phyloP scores from a whole-genome alignment of 2,329 filamentous ascomycete genomes.

The Penicillium sp. region DNA sequence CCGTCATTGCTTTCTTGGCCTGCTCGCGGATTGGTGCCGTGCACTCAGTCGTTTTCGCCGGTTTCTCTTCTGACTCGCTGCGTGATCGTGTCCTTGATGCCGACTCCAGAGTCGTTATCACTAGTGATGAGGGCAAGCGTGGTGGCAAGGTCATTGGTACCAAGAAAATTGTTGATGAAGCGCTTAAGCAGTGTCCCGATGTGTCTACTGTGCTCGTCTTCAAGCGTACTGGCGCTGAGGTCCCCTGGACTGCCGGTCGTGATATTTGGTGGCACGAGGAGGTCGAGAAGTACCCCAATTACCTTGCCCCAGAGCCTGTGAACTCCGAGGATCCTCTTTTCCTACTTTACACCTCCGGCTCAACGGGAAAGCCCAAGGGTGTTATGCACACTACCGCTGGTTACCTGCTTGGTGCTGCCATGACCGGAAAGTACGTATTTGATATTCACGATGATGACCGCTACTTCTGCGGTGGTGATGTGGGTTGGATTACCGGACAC shows the following conservation, averaged over 20 bases:
- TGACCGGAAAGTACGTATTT: conserved; percentile 97
- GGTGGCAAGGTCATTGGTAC: conserved; percentile 96
- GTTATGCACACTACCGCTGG: conserved; percentile 97
- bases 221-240: conserved; percentile 90
- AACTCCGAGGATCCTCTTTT: conserved; percentile 95
- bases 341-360: conserved; percentile 96
- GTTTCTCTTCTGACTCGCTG: conserved; percentile 94
- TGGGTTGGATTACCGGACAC: conserved; percentile 98
- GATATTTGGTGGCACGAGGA: conserved; percentile 99
- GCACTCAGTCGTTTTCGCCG: conserved; percentile 96
- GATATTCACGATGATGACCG: conserved; percentile 92
- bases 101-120: conserved; percentile 90
- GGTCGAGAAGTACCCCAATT: conserved; percentile 91
- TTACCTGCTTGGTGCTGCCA: conserved; percentile 88
- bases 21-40: conserved; percentile 90
- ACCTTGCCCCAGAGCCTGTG: conserved; percentile 85
- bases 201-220: conserved; percentile 84
- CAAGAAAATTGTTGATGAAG: conserved; percentile 99
- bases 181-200: conserved; percentile 90
- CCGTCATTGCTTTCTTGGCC: conserved; percentile 84
- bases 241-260: conserved; percentile 84
- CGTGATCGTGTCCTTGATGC: conserved; percentile 93
- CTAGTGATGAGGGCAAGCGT: conserved; percentile 94
- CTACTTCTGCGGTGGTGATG: conserved; percentile 97
- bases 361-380: conserved; percentile 97